Evolutionary conservation across 1,284 basidiomycete species (phyloP).

Genomic region (Tetrapyrgos nigripes): DNA sequence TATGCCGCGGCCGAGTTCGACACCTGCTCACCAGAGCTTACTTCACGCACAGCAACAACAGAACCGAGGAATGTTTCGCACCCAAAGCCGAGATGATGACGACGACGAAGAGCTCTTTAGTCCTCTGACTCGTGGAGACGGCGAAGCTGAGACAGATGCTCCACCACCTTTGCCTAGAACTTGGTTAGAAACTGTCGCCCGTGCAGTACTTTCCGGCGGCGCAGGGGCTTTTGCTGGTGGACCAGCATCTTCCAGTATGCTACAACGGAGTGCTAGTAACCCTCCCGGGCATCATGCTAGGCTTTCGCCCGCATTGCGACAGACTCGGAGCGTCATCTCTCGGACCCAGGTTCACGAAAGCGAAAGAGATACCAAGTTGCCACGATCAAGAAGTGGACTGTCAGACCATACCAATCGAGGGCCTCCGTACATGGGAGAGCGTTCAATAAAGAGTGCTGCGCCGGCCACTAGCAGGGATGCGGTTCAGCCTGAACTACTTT

Average conservation of each 20-base stretch:
- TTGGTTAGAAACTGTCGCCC: slow-evolving; percentile 70
- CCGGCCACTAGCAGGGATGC: not conserved
- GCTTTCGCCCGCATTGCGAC: slow-evolving; percentile 20
- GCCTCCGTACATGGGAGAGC: slow-evolving; percentile 12
- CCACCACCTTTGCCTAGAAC: slow-evolving; percentile 56
- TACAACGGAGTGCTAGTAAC: slow-evolving; percentile 12
- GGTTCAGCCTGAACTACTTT: slow-evolving; percentile 45
- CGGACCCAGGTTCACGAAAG: slow-evolving; percentile 1
- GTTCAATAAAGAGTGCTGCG: slow-evolving; percentile 7
- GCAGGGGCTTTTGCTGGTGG: slow-evolving; percentile 51
- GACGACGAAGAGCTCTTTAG: slow-evolving; percentile 16
- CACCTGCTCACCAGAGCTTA: slow-evolving; percentile 32
- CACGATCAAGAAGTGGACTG: slow-evolving; percentile 32
- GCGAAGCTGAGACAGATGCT: slow-evolving; percentile 20
- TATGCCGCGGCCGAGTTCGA: slow-evolving; percentile 49
- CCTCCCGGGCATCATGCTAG: not conserved
- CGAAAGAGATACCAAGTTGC: not conserved
- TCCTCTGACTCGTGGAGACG: slow-evolving; percentile 13
- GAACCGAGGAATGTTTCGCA: not conserved
- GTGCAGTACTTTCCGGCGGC: slow-evolving; percentile 59
- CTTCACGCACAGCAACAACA: slow-evolving; percentile 1
- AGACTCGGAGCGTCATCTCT: slow-evolving; percentile 12
- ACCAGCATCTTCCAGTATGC: slow-evolving; percentile 28
- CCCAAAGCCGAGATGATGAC: slow-evolving; percentile 5
- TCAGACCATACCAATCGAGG: slow-evolving; percentile 47